phyloP scores from a whole-genome alignment of 768 basidiomycete species.

The Russula brevipes region DNA sequence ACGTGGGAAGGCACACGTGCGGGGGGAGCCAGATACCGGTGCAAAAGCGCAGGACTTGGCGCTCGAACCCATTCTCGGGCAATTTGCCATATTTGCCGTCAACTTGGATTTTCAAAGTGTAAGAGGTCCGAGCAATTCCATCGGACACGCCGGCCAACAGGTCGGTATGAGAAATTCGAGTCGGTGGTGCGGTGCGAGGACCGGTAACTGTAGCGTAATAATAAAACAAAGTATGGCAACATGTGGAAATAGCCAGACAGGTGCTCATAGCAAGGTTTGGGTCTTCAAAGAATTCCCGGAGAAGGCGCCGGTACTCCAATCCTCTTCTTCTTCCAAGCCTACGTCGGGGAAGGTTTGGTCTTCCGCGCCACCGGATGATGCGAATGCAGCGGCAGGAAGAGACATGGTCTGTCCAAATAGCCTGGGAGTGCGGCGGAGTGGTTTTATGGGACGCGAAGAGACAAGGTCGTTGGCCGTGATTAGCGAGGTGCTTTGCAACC shows the following conservation, averaged over 20 bases:
- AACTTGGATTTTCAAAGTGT: neutral
- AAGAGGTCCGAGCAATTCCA: neutral
- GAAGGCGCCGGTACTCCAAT: constrained; percentile 23
- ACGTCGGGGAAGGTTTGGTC: neutral
- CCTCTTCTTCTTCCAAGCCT: constrained; percentile 21
- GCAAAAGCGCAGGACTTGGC: neutral
- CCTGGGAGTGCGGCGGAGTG: constrained; percentile 34
- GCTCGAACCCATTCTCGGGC: neutral
- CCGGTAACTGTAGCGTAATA: neutral
- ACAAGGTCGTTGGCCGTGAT: constrained; percentile 22
- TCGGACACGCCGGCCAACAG: neutral
- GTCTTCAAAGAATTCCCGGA: constrained; percentile 1
- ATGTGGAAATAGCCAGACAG: neutral
- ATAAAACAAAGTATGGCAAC: constrained; percentile 3
- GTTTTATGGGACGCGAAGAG: constrained; percentile 33
- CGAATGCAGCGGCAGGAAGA: constrained; percentile 20
- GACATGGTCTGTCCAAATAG: constrained; percentile 22
- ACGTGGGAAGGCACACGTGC: constrained; percentile 21
- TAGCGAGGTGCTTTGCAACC: constrained; percentile 10
- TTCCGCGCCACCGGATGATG: neutral
- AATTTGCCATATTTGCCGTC: constrained; percentile 3
- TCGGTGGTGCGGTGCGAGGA: neutral
- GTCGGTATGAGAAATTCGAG: neutral
- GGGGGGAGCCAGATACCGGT: constrained; percentile 4
- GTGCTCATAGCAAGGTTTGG: constrained; percentile 6